phyloP scores from a whole-genome alignment of 768 basidiomycete genomes.

The Leccinum subtestaceum region DNA sequence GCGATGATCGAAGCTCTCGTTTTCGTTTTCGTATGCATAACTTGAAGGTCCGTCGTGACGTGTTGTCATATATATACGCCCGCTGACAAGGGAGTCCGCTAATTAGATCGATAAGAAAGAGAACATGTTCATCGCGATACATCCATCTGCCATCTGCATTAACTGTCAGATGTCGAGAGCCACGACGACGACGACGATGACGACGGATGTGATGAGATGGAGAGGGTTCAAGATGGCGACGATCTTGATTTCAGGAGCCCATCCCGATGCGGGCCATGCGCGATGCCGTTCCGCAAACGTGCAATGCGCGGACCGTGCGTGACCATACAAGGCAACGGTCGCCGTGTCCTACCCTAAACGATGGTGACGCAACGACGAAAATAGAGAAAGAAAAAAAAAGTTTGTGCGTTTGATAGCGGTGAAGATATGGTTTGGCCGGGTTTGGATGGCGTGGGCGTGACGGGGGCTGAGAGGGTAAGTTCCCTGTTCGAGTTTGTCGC shows the following conservation, averaged over 20 bases:
- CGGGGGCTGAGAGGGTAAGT: neutral
- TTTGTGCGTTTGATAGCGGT: neutral
- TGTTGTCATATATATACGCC: neutral
- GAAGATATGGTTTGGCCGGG: neutral
- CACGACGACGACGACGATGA: neutral
- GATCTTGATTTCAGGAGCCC: neutral
- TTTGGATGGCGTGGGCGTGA: neutral
- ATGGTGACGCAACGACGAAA: neutral
- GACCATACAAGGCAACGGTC: conserved; percentile 7
- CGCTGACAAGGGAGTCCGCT: neutral
- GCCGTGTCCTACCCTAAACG: neutral
- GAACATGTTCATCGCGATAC: neutral
- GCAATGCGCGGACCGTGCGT: neutral
- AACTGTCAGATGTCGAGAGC: neutral
- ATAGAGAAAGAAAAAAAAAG: neutral
- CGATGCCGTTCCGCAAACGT: neutral
- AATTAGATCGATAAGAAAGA: neutral
- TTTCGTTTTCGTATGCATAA: neutral
- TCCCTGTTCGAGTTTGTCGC: neutral
- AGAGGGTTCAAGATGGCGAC: neutral
- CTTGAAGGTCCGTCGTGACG: neutral
- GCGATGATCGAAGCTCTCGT: neutral
- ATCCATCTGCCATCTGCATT: neutral
- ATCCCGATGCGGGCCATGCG: neutral
- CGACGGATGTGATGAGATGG: neutral